Percentiles rank a stretch among this genome's conserved stretches.
phyloP scores from a whole-genome alignment of 306 rosid genomes.

The Pyrus communis region DNA sequence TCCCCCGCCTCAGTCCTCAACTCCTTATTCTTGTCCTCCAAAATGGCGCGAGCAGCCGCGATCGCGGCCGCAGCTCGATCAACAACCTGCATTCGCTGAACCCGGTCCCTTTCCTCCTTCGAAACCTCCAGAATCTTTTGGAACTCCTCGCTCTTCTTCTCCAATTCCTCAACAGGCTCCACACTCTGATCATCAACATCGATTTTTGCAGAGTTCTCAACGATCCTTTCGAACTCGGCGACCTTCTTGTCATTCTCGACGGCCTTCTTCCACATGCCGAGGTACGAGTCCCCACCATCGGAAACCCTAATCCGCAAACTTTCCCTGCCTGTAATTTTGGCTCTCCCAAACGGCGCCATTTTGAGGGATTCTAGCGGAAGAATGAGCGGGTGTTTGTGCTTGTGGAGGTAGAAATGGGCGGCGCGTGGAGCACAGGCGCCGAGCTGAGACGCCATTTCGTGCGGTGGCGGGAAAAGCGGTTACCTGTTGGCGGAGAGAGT shows the following conservation, averaged over 20 bases:
- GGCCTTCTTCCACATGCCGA: slow-evolving; percentile 86
- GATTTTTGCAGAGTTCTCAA: slow-evolving; percentile 7
- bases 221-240: slow-evolving; percentile 44
- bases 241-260: slow-evolving; percentile 49
- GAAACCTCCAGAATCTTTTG: slow-evolving; percentile 68
- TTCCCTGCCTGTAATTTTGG: not conserved
- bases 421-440: slow-evolving; percentile 21
- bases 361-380: not conserved
- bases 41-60: slow-evolving; percentile 57
- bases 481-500: not conserved
- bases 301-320: slow-evolving; percentile 24
- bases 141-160: slow-evolving; percentile 63
- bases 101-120: slow-evolving; percentile 61
- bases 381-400: not conserved
- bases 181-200: not conserved
- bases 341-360: not conserved
- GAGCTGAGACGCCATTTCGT: slow-evolving; percentile 40
- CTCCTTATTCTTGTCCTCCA: slow-evolving; percentile 16
- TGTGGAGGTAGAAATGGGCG: not conserved
- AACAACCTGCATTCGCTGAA: slow-evolving; percentile 78
- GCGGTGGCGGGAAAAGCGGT: not conserved
- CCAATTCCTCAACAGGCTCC: slow-evolving; percentile 20
- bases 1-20: not conserved
- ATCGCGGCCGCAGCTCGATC: slow-evolving; percentile 93
- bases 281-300: slow-evolving; percentile 45